Percentiles rank a stretch among this genome's conserved stretches.
Conservation (phyloP, 148 eudicot species). For the Simmondsia chinensis region DNA sequence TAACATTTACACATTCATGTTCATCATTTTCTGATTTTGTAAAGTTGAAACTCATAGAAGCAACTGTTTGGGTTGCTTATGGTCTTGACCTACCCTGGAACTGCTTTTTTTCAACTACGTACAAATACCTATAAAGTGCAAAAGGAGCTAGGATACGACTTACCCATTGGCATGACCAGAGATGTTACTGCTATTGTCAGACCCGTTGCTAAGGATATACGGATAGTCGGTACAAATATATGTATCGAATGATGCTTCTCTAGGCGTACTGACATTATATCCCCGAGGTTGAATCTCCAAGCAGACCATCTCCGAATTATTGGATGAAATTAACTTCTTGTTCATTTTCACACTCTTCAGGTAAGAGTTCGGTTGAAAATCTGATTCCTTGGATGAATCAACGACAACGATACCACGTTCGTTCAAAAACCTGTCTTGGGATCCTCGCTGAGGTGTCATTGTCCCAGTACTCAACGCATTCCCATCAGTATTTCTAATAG, state of each 20-base stretch:
- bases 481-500: conserved; percentile 63
- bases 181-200: conserved; percentile 17
- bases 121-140: no score
- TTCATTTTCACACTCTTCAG: conserved; percentile 29
- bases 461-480: conserved; percentile 61
- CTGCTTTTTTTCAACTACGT: no score
- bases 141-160: conserved; percentile 5
- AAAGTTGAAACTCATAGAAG: no score
- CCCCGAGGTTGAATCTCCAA: conserved; percentile 20
- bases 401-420: not conserved
- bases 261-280: no score
- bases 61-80: no score
- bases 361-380: conserved; percentile 37
- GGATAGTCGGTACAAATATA: conserved; percentile 40
- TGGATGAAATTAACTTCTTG: conserved; percentile 23
- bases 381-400: conserved; percentile 15
- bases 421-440: conserved; percentile 18
- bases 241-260: conserved; percentile 34
- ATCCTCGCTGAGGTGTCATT: conserved; percentile 25
- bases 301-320: conserved; percentile 17
- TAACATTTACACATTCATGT: no score
- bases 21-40: no score
- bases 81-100: no score
- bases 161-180: conserved; percentile 33
- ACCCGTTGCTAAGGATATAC: conserved; percentile 19